Percentiles rank a stretch among this genome's conserved stretches.
phyloP scores from a whole-genome alignment of 345 rosid genomes.

The Aethionema arabicum region DNA sequence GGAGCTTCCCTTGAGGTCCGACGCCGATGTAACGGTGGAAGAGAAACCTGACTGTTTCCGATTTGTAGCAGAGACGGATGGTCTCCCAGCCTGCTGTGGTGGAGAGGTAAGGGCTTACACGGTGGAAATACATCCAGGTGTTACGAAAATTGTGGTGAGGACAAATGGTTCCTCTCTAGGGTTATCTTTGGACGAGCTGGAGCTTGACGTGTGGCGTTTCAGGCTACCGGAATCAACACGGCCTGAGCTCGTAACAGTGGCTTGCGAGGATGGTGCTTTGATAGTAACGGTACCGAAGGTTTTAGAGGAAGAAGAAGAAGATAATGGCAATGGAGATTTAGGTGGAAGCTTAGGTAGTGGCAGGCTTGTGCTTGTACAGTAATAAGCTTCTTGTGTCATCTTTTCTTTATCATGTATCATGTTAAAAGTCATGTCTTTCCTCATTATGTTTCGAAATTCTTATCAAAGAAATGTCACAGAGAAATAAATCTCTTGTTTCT shows the following conservation, averaged over 20 bases:
- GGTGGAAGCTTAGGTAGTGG: conserved; percentile 77
- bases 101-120: conserved; percentile 73
- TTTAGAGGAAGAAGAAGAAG: conserved; percentile 47
- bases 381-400: not conserved
- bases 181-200: conserved; percentile 63
- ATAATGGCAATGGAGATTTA: conserved; percentile 41
- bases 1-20: conserved; percentile 88
- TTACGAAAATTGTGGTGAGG: conserved; percentile 80
- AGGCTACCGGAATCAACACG: conserved; percentile 80
- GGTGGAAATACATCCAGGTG: conserved; percentile 87
- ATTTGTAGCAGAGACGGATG: conserved; percentile 79
- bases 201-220: conserved; percentile 94
- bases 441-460: conserved; percentile 6
- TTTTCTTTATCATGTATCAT: conserved; percentile 18
- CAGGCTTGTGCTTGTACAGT: conserved; percentile 93
- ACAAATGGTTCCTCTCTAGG: conserved; percentile 60
- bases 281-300: conserved; percentile 89
- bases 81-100: conserved; percentile 22
- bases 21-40: conserved; percentile 80
- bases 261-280: conserved; percentile 64
- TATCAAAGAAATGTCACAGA: conserved; percentile 5
- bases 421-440: not conserved
- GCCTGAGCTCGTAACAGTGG: conserved; percentile 93
- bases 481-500: conserved; percentile 4
- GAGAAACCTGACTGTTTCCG: conserved; percentile 73